phyloP scores from a whole-genome alignment of 331 rosid genomes.

The Acacia concinna region DNA sequence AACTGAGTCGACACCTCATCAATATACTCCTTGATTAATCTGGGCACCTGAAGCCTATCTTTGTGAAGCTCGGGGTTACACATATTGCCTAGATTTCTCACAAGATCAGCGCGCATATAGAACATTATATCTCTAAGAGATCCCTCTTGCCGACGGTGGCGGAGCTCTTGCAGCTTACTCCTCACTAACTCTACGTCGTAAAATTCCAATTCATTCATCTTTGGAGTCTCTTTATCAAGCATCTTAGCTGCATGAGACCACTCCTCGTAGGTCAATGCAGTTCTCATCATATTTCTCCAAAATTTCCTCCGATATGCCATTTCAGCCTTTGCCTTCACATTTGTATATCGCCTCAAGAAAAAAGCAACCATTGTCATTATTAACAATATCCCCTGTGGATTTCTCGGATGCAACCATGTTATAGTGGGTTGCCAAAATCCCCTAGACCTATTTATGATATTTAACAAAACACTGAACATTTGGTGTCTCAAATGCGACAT shows the following conservation, averaged over 20 bases:
- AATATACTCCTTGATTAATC: conserved; percentile 82
- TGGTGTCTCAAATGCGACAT: conserved; percentile 67
- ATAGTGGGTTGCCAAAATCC: conserved; percentile 50
- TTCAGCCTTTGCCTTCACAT: conserved; percentile 76
- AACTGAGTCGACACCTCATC: conserved; percentile 87
- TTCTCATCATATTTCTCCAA: conserved; percentile 95
- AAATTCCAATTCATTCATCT: conserved; percentile 77
- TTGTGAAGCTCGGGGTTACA: conserved; percentile 93
- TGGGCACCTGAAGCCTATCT: conserved; percentile 88
- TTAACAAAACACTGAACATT: conserved; percentile 46
- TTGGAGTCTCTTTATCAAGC: conserved; percentile 91
- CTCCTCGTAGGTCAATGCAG: conserved; percentile 92
- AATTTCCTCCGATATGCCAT: conserved; percentile 92
- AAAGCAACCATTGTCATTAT: conserved; percentile 85
- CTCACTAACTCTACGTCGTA: conserved; percentile 80
- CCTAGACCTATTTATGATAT: conserved; percentile 51
- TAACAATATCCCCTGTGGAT: conserved; percentile 92
- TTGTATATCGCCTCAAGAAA: conserved; percentile 77
- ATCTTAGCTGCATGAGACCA: conserved; percentile 99
- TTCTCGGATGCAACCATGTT: conserved; percentile 81
- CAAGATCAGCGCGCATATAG: conserved; percentile 94
- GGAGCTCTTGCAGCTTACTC: conserved; percentile 91
- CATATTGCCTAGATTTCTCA: conserved; percentile 91
- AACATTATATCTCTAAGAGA: conserved; percentile 84
- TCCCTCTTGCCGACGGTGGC: conserved; percentile 75